Evolutionary conservation across 1,284 basidiomycete species (phyloP).

Genomic region (Puccinia polysora): DNA sequence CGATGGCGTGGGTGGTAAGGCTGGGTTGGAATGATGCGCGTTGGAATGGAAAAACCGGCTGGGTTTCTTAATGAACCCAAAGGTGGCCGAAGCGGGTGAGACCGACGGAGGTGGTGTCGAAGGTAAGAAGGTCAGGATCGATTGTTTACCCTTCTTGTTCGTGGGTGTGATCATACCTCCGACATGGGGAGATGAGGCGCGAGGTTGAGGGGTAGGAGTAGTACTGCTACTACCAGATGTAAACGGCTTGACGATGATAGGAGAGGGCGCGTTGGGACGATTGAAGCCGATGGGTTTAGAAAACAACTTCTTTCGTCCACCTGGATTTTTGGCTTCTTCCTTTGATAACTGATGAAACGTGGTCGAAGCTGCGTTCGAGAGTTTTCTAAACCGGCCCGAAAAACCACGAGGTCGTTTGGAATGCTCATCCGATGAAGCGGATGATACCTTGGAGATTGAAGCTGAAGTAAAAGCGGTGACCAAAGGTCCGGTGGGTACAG

Average conservation of each 20-base stretch:
- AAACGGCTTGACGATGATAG: constrained; percentile 35
- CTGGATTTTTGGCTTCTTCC: background rate
- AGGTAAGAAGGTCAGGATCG: constrained; percentile 27
- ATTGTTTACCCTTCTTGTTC: constrained; percentile 22
- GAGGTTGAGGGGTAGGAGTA: background rate
- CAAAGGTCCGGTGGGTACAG: constrained; percentile 14
- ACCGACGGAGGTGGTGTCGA: constrained; percentile 37
- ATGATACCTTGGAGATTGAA: constrained; percentile 33
- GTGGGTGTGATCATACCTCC: constrained; percentile 2
- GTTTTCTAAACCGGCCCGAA: constrained; percentile 20
- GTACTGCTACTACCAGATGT: background rate
- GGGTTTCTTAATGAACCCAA: constrained; percentile 37
- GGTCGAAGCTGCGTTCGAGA: constrained; percentile 6
- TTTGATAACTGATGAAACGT: constrained; percentile 11
- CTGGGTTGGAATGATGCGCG: background rate
- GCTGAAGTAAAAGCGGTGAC: constrained; percentile 31
- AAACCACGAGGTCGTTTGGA: constrained; percentile 24
- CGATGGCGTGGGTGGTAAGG: constrained; percentile 27
- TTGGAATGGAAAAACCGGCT: constrained; percentile 5
- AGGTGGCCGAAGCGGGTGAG: constrained; percentile 23
- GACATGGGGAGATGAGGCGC: no score
- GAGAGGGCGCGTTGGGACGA: constrained; percentile 37
- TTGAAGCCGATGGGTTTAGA: constrained; percentile 31
- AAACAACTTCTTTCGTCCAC: constrained; percentile 28
- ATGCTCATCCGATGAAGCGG: constrained; percentile 18